These are phyloP conservation scores for Psilocybe mexicana DNA, from an alignment of 1,284 basidiomycete genomes.

Conservation along the genomic window DNA sequence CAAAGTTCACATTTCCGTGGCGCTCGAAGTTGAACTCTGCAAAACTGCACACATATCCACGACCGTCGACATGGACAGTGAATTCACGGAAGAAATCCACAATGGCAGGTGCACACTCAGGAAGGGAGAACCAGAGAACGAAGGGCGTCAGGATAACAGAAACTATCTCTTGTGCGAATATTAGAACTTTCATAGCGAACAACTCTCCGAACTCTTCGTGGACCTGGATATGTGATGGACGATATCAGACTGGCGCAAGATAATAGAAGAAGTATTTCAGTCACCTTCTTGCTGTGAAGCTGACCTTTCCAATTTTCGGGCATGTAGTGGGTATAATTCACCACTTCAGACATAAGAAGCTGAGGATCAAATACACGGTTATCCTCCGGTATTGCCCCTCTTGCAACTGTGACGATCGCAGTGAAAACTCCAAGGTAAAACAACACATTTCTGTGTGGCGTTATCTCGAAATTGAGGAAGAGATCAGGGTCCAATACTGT, in stretches of 20 bases:
- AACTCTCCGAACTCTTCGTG: slow-evolving; percentile 88
- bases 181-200: slow-evolving; percentile 85
- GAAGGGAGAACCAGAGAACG: slow-evolving; percentile 91
- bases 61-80: slow-evolving; percentile 92
- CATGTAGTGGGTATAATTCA: slow-evolving; percentile 94
- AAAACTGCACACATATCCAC: slow-evolving; percentile 97
- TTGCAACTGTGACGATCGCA: slow-evolving; percentile 82
- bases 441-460: slow-evolving; percentile 86
- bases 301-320: slow-evolving; percentile 89
- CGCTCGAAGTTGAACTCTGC: slow-evolving; percentile 97
- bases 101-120: slow-evolving; percentile 83
- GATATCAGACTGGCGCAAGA: slow-evolving; percentile 8
- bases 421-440: slow-evolving; percentile 94
- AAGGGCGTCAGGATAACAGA: slow-evolving; percentile 94
- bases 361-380: slow-evolving; percentile 94
- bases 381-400: slow-evolving; percentile 96
- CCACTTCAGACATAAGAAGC: slow-evolving; percentile 86
- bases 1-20: slow-evolving; percentile 88
- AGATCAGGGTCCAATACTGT: slow-evolving; percentile 92
- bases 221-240: slow-evolving; percentile 49
- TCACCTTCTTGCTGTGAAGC: slow-evolving; percentile 87
- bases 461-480: slow-evolving; percentile 93
- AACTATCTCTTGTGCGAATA: slow-evolving; percentile 86
- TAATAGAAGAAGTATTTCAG: slow-evolving; percentile 2
- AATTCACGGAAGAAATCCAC: slow-evolving; percentile 98